phyloP scores from a whole-genome alignment of 805 yeast species.

The Kodamaea laetipori region DNA sequence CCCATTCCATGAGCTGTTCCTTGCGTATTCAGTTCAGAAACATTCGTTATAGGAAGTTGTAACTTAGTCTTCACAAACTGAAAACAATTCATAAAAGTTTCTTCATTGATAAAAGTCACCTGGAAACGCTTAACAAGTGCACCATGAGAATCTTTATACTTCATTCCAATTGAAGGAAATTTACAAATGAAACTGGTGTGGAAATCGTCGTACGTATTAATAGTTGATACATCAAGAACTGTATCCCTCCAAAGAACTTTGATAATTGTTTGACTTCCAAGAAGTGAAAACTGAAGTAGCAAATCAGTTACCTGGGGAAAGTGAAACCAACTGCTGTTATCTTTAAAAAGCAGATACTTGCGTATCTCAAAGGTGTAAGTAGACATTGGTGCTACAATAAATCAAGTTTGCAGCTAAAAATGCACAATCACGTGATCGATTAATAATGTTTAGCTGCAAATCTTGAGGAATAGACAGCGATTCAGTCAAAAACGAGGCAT shows the following conservation, averaged over 20 bases:
- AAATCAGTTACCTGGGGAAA: constrained; percentile 33
- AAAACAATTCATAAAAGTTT: constrained; percentile 16
- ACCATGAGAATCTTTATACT: constrained; percentile 24
- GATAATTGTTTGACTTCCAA: constrained; percentile 5
- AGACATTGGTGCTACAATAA: not conserved
- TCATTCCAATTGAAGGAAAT: constrained; percentile 33
- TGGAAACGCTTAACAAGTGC: constrained; percentile 30
- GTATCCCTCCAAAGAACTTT: constrained; percentile 25
- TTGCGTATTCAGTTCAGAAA: not conserved
- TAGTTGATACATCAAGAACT: constrained; percentile 15
- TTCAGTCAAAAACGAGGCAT: too few species aligned
- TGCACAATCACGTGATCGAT: too few species aligned
- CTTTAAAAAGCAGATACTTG: constrained; percentile 11
- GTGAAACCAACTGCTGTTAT: constrained; percentile 28
- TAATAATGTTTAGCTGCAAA: too few species aligned
- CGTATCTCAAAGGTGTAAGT: constrained; percentile 11
- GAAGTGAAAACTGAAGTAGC: constrained; percentile 18
- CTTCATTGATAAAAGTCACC: constrained; percentile 20
- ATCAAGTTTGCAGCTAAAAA: constrained; percentile 8
- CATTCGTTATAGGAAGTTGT: not conserved
- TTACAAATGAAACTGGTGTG: constrained; percentile 22
- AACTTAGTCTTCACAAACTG: constrained; percentile 10
- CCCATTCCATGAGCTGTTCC: too few species aligned
- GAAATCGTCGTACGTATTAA: constrained; percentile 10
- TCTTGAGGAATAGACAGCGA: too few species aligned